phyloP scores from a whole-genome alignment of 2,329 filamentous ascomycete genomes.

The Pezicula neosporulosa region DNA sequence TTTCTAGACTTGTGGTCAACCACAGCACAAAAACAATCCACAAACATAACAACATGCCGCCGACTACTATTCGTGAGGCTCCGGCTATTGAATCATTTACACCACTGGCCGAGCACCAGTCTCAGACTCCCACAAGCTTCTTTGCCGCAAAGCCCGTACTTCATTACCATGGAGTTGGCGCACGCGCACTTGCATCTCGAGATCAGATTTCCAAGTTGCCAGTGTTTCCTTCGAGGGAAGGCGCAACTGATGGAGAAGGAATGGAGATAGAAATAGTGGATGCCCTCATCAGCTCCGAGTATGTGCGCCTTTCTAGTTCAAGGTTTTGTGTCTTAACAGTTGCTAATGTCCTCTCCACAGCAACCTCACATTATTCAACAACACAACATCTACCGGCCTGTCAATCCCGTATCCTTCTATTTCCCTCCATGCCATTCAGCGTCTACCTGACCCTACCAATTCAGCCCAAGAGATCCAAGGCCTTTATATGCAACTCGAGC shows the following conservation, averaged over 20 bases:
- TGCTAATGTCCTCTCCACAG: constrained; percentile 28
- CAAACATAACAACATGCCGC: constrained; percentile 18
- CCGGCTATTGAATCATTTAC: constrained; percentile 59
- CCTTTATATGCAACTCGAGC: constrained; percentile 67
- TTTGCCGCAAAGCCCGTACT: constrained; percentile 69
- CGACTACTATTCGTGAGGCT: constrained; percentile 51
- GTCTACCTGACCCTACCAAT: constrained; percentile 36
- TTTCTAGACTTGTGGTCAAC: background rate
- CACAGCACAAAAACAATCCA: background rate
- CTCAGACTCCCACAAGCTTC: constrained; percentile 70
- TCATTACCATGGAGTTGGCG: constrained; percentile 55
- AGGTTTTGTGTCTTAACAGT: constrained; percentile 9
- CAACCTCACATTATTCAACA: constrained; percentile 62
- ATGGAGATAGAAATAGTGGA: constrained; percentile 37
- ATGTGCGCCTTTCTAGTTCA: constrained; percentile 19
- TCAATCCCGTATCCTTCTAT: constrained; percentile 72
- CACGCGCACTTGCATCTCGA: constrained; percentile 55
- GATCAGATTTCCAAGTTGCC: constrained; percentile 51
- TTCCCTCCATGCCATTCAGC: constrained; percentile 71
- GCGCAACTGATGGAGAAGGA: constrained; percentile 27
- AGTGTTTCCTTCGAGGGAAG: constrained; percentile 43
- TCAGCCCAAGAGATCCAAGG: constrained; percentile 35
- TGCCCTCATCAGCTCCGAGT: constrained; percentile 58
- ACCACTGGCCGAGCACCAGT: constrained; percentile 64
- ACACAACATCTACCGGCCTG: constrained; percentile 53